Evolutionary conservation across 2,329 filamentous ascomycete species (phyloP).

Genomic region (Xylariaceae sp.): DNA sequence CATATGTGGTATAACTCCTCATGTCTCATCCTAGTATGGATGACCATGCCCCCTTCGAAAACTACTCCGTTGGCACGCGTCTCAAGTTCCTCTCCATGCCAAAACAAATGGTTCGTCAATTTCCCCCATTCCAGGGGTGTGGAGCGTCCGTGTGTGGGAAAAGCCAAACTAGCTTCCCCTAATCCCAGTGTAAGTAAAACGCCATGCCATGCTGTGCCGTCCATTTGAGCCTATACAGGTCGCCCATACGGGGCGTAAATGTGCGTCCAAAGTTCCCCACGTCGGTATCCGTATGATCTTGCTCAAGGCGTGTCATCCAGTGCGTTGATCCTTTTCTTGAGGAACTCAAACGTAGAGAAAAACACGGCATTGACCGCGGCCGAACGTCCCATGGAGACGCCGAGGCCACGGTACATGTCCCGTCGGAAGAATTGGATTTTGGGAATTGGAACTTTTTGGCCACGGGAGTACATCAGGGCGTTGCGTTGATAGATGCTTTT

Average conservation of each 20-base stretch:
- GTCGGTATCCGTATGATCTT: too few species aligned
- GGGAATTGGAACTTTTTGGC: slow-evolving; percentile 63
- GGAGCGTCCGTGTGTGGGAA: slow-evolving; percentile 3
- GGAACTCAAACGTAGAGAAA: slow-evolving; percentile 83
- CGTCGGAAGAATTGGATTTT: slow-evolving; percentile 76
- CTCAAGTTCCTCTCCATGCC: background rate
- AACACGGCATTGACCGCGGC: slow-evolving; percentile 85
- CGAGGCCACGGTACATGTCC: slow-evolving; percentile 79
- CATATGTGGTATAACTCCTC: too few species aligned
- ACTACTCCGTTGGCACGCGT: too few species aligned
- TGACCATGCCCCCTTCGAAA: too few species aligned
- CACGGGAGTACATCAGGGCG: slow-evolving; percentile 66
- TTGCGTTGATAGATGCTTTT: slow-evolving; percentile 86
- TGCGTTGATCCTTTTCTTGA: slow-evolving; percentile 66
- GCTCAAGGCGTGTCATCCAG: slow-evolving; percentile 42
- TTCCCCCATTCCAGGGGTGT: slow-evolving; percentile 11
- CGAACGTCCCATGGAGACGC: slow-evolving; percentile 78
- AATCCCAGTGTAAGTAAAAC: slow-evolving; percentile 10
- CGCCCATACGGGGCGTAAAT: background rate
- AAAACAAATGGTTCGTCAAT: slow-evolving; percentile 1
- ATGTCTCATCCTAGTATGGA: too few species aligned
- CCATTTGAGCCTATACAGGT: slow-evolving; percentile 20
- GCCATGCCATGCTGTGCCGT: slow-evolving; percentile 22
- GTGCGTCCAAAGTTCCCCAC: too few species aligned
- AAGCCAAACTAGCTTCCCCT: slow-evolving; percentile 5